Evolutionary conservation across 78 protist species (phyloP).

Genomic region (Thecamonas trahens): DNA sequence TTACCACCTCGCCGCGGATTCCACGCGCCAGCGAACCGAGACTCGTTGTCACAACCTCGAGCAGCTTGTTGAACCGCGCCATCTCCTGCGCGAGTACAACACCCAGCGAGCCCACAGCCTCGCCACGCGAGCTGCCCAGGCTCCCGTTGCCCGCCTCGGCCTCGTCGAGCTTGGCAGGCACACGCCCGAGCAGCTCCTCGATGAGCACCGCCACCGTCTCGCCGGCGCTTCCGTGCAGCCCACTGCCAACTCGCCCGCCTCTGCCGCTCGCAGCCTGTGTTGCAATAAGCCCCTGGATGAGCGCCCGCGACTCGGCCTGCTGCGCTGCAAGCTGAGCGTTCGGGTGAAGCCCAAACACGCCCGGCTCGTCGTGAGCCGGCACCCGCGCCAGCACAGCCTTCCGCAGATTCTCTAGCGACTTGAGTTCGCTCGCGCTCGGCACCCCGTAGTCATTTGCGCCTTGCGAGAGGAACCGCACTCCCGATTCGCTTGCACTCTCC

Average conservation of each 20-base stretch:
- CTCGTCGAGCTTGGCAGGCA: not conserved
- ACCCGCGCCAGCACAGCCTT: constrained; percentile 2
- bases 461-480: no score
- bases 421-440: no score
- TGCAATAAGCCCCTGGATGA: constrained; percentile 27
- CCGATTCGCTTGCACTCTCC: no score
- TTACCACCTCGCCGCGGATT: constrained; percentile 57
- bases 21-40: constrained; percentile 43
- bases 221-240: no score
- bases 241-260: no score
- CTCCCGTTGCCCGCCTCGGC: not conserved
- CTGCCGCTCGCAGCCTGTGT: constrained; percentile 44
- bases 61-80: constrained; percentile 54
- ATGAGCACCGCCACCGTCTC: constrained; percentile 7
- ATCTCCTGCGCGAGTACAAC: constrained; percentile 64
- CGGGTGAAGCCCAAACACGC: constrained; percentile 74
- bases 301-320: constrained; percentile 33
- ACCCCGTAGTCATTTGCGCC: no score
- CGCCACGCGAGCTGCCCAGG: not conserved
- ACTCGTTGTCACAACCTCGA: constrained; percentile 9
- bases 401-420: not conserved
- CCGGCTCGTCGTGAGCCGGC: constrained; percentile 42
- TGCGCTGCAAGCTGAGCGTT: constrained; percentile 48
- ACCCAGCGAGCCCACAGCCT: not conserved
- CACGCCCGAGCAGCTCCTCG: not conserved